Evolutionary conservation across 129 eudicot genomes (phyloP), one percentile per base, ranked within the genome.

Genomic region (Smallanthus sonchifolius): DNA sequence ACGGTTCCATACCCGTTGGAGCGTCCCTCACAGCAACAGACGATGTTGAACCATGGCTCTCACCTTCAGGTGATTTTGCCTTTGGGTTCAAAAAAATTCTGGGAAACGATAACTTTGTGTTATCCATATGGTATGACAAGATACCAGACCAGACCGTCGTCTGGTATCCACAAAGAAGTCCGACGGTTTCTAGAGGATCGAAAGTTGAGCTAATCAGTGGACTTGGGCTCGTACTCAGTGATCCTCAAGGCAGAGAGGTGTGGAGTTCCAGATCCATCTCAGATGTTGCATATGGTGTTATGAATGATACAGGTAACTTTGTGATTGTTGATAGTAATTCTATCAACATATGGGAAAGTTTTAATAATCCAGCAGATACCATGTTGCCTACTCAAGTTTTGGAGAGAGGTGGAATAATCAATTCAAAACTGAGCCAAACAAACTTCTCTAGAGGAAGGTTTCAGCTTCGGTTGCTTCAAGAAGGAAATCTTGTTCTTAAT

Each of bases 271-370:
- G 10, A 1, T 10, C 68, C 7, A 6, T 57, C 56, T 43, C 45
- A 6, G 67, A 24, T 76, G 64, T 79, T 51, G 44, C 78, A 17
- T 54, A 54, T 37, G 93, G 83, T 17, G 44, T 73, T 30, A 67
- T 91, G 81, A 81, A 81, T 14, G 85, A 86, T 62, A 84, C 92
- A 1, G 97, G 97, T 1, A 88, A 85, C 56, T 80, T 92, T 54
- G 77, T 73, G 56, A 75, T 91, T 4, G 15, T 47, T 2, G 64
- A 80, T 47, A 60, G 57, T 0, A 67, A 77, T 66, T 75, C 85
- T 47, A 2, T 36, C 7, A 20, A 60, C 47, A 5, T 86, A 8
- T 91, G 97, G 97, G 77, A 81, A 45, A 88, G 87, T 56, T 88
- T 91, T 48, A 20, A 36, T 3, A 10, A 65, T 74, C 95, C 92